A percentile compares a stretch with the other conserved stretches of the same genome.
Evolutionary conservation across 2,329 filamentous ascomycete genomes (phyloP).

Genomic region (Cercospora sesami): DNA sequence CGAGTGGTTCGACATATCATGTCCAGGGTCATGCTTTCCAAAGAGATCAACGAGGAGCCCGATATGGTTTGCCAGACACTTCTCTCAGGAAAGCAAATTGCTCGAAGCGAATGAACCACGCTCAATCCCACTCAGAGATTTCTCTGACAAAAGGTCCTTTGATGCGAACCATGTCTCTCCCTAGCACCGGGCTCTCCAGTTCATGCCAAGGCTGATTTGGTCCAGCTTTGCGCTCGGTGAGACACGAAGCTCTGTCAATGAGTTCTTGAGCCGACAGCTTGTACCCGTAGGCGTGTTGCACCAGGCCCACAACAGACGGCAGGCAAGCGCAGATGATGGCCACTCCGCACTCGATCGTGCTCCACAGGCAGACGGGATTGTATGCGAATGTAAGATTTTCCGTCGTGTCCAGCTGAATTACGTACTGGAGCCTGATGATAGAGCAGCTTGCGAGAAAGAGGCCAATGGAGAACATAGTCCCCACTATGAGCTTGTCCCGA

Average conservation of each 20-base stretch:
- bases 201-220: conserved; percentile 4
- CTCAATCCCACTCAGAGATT: not conserved
- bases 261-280: conserved; percentile 3
- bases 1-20: not conserved
- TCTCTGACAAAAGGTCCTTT: not conserved
- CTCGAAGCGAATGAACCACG: not conserved
- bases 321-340: conserved; percentile 27
- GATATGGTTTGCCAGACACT: not conserved
- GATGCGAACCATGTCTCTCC: not conserved
- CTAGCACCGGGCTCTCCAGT: not conserved
- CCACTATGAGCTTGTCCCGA: conserved; percentile 14
- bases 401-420: conserved; percentile 14
- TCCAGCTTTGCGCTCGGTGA: not conserved
- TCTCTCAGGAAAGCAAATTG: not conserved
- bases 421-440: conserved; percentile 19
- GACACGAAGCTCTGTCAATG: not conserved
- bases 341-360: conserved; percentile 22
- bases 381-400: conserved; percentile 25
- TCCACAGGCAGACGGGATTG: conserved; percentile 24
- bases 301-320: conserved; percentile 21
- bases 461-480: conserved; percentile 19
- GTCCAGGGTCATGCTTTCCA: too few relatives aligned
- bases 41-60: too few relatives aligned
- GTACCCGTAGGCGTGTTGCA: conserved; percentile 5
- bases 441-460: conserved; percentile 28